Base-by-base conservation (phyloP, 805 yeast species). In the Saturnispora dispora region DNA sequence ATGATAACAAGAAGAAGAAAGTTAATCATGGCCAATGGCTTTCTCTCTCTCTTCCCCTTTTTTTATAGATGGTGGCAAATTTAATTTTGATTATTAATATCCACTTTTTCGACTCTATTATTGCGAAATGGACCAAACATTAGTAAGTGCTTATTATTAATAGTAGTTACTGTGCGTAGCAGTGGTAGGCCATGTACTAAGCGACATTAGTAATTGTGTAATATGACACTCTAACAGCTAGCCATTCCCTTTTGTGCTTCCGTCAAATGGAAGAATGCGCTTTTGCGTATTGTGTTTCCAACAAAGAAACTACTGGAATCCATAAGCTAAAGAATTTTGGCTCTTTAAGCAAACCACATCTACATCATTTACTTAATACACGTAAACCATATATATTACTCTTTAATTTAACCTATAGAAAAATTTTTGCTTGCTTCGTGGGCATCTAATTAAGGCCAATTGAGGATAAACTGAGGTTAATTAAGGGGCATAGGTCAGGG, bases 1-100 rank as follows among this genome's bases (percentile, higher is more conserved):
- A 65, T 48, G 20, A 56, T 46, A 41, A 65, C 55, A n/a, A 64
- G 56, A 30, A 64, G 28, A 27, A 64, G 23, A 45, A 64, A 63
- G 50, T 57, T 56, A 20, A 62, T 35, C 67, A 64, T 63, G 35
- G 11, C 13, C 3, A 10, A 15, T n/a, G 18, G 33, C 33, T 30
- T 30, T 11, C 33, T 30, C 15, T 30, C 33, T 30, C 33, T 30
- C 33, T 30, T 30, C 33, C 33, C 33, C 33, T 20, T 37, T 37
- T 37, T 37, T 37, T 37, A 18, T 37, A 37, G 20, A 37, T 18
- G 35, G 35, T 42, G 45, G 32, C 32, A 42, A 42, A 42, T 42
- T 25, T 9, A 17, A 37, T 18, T 10, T 18, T 37, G 41, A 37
- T 37, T 37, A 37, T 18, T 37, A 37, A 37, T 37, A 18, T 17